Percentiles rank a stretch among this genome's conserved stretches.
Conservation (phyloP, 1,284 basidiomycete species). For the Exobasidium cylindrosporum region DNA sequence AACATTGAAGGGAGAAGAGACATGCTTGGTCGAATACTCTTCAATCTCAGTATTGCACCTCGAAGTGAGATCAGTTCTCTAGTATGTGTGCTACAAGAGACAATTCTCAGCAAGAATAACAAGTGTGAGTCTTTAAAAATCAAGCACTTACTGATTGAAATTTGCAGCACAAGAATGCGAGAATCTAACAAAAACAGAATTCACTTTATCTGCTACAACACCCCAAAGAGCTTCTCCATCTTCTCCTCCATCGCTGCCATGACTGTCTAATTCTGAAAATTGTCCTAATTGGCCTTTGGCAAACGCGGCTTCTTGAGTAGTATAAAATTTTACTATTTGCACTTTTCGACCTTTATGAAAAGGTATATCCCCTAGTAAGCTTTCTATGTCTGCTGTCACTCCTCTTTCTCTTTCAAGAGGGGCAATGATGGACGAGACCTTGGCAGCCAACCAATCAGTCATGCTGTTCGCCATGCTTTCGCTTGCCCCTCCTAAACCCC, state of each 20-base stretch:
- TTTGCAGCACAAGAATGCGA: neutral
- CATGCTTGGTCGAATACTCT: neutral
- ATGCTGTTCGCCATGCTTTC: conserved; percentile 1
- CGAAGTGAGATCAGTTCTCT: conserved; percentile 5
- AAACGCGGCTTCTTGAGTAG: neutral
- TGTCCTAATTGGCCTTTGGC: neutral
- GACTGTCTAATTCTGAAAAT: neutral
- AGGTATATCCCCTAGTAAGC: neutral
- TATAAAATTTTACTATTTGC: conserved; percentile 10
- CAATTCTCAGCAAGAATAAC: no score
- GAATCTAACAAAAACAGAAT: conserved; percentile 1
- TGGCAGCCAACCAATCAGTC: neutral
- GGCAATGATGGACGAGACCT: neutral
- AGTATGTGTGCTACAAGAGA: neutral
- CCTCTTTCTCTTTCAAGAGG: neutral
- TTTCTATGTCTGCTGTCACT: neutral
- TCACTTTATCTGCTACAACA: neutral
- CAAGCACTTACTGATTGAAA: conserved; percentile 3
- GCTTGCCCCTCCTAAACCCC: no score
- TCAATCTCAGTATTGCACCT: neutral
- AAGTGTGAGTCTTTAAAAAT: neutral
- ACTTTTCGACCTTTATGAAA: conserved; percentile 9
- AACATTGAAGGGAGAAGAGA: neutral
- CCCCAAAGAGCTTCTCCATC: neutral
- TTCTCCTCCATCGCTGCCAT: neutral